Evolutionary conservation across 352 stramenopile species (phyloP), one percentile per base, ranked within the genome.

Genomic region (Globisporangium heterothallicum): DNA sequence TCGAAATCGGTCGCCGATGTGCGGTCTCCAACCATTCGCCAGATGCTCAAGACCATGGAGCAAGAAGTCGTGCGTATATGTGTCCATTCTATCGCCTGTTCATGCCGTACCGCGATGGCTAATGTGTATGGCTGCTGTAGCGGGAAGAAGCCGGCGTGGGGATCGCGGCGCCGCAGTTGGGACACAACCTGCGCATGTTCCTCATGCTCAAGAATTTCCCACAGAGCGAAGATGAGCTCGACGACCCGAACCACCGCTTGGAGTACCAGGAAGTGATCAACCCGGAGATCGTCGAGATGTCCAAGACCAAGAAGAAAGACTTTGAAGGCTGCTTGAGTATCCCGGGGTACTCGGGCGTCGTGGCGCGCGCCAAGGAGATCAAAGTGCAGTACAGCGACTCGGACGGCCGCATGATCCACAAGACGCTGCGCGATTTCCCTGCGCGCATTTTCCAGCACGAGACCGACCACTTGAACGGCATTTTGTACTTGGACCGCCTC

Each of bases 311-410:
- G 45, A 76, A 65, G 32, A 85, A 84, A 53, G 83, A 93, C 59
- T 93, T 92, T 68, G 83, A 93, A 70, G 83, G 83, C 26, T 93
- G 83, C 29, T 53, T 93, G 54, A 93, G 83, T 59, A 72, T 93
- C 22, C 83, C 83, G 14, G 80, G 79, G 14, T 93, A 93, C 59
- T 74, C 86, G 41, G 83, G 74, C 44, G 75, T 93, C 27, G 74
- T 93, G 14, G 57, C 66, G 45, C 80, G 83, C 6, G 60, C 78
- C 3, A 48, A 72, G 12, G 64, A 87, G 49, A 85, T 93, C 53
- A 59, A 72, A 18, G 83, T 93, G 43, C 61, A 79, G 58, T 93
- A 76, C 51, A 62, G 69, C 34, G 70, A 88, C 43, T 41, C 46
- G 16, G 46, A 87, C 34, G 83, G 83, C 13, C 60, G 74, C 25